Evolutionary conservation across 208 protist genomes (phyloP).

Genomic region (Porcisia deanei): DNA sequence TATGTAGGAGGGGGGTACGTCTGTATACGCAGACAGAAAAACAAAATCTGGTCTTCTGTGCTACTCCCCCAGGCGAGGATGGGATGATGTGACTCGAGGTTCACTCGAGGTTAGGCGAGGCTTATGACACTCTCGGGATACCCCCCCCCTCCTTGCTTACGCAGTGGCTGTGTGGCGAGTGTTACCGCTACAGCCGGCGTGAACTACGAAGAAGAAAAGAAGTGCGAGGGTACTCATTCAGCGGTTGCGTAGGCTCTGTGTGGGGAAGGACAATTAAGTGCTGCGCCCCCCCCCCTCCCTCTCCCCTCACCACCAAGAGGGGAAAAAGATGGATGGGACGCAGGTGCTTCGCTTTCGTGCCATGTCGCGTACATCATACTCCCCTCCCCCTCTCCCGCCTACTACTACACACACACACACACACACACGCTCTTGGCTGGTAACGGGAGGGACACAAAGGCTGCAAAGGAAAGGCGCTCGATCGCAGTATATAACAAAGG

Average conservation of each 20-base stretch:
- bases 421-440: neutral
- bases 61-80: neutral
- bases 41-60: neutral
- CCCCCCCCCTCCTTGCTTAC: no score
- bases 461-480: neutral
- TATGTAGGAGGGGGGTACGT: conserved; percentile 5
- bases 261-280: neutral
- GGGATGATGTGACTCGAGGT: neutral
- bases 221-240: neutral
- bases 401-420: no score
- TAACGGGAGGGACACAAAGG: neutral
- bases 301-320: neutral
- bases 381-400: no score
- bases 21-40: neutral
- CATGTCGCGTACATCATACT: neutral
- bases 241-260: neutral
- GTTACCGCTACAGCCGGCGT: neutral
- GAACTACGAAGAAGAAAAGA: neutral
- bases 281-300: neutral
- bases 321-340: neutral
- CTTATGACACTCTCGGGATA: no score
- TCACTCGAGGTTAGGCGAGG: neutral
- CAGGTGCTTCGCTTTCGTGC: neutral
- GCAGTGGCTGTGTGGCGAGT: neutral
- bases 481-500: neutral